phyloP scores from a whole-genome alignment of 331 rosid genomes.

The Quercus tomentella region DNA sequence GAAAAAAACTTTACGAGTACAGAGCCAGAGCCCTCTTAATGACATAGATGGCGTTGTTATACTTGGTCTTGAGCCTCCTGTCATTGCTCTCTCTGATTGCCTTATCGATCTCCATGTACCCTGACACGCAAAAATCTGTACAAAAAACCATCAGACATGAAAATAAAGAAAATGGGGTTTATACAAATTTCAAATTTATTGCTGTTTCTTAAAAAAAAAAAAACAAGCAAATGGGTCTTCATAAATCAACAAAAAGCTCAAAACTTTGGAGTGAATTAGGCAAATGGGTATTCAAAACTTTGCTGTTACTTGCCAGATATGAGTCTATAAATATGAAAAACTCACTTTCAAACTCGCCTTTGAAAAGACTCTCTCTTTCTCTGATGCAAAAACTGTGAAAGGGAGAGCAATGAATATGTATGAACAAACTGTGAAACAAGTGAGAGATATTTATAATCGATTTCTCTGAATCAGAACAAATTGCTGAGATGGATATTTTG shows the following conservation, averaged over 20 bases:
- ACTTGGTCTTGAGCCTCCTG: conserved; percentile 94
- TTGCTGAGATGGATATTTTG: conserved; percentile 10
- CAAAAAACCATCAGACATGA: conserved; percentile 5
- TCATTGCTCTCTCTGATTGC: conserved; percentile 81
- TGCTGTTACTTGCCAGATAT: conserved; percentile 3
- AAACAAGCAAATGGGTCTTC: conserved; percentile 17
- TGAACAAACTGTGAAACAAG: not conserved
- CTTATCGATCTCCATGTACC: conserved; percentile 86
- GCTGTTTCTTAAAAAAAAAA: not conserved
- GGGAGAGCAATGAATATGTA: conserved; percentile 2
- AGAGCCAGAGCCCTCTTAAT: conserved; percentile 89
- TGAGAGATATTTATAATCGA: not conserved
- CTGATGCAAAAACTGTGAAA: conserved; percentile 9
- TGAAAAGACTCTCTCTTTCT: not conserved
- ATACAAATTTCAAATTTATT: conserved; percentile 14
- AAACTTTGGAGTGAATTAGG: not conserved
- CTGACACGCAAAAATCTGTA: conserved; percentile 14
- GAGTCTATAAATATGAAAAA: conserved; percentile 4
- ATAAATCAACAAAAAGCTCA: conserved; percentile 3
- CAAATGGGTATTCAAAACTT: conserved; percentile 5
- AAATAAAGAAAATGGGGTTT: not conserved
- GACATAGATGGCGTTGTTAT: conserved; percentile 76
- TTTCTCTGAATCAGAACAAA: conserved; percentile 19
- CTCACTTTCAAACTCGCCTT: conserved; percentile 10
- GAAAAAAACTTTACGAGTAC: conserved; percentile 72